Conservation (phyloP, 805 yeast genomes). For the Wickerhamomyces alni region DNA sequence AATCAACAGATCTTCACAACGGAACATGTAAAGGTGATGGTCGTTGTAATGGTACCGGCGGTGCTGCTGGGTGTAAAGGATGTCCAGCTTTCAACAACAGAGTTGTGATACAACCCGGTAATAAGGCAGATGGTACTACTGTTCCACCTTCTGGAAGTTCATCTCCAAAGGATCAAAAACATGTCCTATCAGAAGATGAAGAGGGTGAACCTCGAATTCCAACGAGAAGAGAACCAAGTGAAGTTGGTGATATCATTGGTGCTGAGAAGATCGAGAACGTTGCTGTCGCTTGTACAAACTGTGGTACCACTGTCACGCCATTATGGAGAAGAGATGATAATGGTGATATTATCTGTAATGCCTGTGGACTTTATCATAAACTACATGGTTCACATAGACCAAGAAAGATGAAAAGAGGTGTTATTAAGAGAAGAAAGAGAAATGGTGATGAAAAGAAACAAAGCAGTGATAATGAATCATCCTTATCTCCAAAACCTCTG, state of each 20-base stretch:
- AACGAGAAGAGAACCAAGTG: not conserved
- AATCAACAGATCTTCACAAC: slow-evolving; percentile 28
- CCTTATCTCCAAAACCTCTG: not conserved
- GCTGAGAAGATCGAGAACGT: slow-evolving; percentile 34
- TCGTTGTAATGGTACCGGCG: slow-evolving; percentile 84
- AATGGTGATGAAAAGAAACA: slow-evolving; percentile 4
- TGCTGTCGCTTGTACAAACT: slow-evolving; percentile 76
- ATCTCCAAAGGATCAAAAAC: too few relatives aligned
- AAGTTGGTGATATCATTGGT: slow-evolving; percentile 15
- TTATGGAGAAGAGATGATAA: slow-evolving; percentile 79
- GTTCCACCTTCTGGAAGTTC: too few relatives aligned
- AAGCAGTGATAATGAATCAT: not conserved
- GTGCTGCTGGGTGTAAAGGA: slow-evolving; percentile 70
- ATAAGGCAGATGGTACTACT: slow-evolving; percentile 1
- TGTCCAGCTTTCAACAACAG: slow-evolving; percentile 83
- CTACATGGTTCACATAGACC: slow-evolving; percentile 78
- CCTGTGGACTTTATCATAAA: slow-evolving; percentile 75
- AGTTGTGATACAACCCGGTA: slow-evolving; percentile 30
- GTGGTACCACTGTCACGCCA: slow-evolving; percentile 82
- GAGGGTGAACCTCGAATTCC: not conserved
- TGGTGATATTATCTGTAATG: slow-evolving; percentile 83
- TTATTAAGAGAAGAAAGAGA: slow-evolving; percentile 72
- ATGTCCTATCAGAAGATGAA: not conserved
- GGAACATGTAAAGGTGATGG: slow-evolving; percentile 32
- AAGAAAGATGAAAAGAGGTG: slow-evolving; percentile 61